These are phyloP conservation scores for Cyclocybe cylindracea DNA, from an alignment of 768 basidiomycete species.

Conservation along the genomic window DNA sequence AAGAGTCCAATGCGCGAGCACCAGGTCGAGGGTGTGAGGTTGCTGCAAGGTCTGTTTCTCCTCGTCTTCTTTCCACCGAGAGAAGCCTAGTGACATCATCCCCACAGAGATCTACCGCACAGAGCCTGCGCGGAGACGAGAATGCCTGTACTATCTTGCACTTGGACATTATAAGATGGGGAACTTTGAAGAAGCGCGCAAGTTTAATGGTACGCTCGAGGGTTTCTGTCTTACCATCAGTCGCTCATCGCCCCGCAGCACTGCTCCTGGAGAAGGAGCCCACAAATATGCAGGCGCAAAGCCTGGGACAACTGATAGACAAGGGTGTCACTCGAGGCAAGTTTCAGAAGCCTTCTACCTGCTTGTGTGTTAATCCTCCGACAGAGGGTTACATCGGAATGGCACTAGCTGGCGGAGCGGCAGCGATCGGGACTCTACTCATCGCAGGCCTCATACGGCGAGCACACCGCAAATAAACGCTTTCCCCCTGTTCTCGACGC, in stretches of 20 bases:
- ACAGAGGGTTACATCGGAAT: constrained; percentile 98
- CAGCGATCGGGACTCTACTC: constrained; percentile 78
- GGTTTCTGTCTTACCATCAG: not conserved
- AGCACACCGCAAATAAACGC: constrained; percentile 57
- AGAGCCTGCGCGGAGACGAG: constrained; percentile 84
- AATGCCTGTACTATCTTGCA: constrained; percentile 96
- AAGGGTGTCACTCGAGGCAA: constrained; percentile 79
- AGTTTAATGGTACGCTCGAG: constrained; percentile 81
- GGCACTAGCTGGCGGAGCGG: constrained; percentile 90
- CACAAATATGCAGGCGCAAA: constrained; percentile 88
- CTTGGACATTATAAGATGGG: constrained; percentile 96
- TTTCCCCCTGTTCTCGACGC: not conserved
- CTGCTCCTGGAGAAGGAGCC: constrained; percentile 92
- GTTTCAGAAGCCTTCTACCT: constrained; percentile 13
- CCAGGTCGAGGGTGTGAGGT: constrained; percentile 88
- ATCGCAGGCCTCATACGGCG: constrained; percentile 83
- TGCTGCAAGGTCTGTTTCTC: constrained; percentile 75
- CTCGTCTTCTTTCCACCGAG: not conserved
- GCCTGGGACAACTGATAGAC: constrained; percentile 84
- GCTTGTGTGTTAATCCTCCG: not conserved
- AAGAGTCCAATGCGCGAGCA: constrained; percentile 85
- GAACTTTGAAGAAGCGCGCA: constrained; percentile 89
- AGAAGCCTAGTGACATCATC: constrained; percentile 12
- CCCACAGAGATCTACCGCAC: constrained; percentile 84
- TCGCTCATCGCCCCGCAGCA: constrained; percentile 42